Evolutionary conservation across 176 grass and related monocot genomes (phyloP), one percentile per base, ranked within the genome.

Genomic region (Carex myosuroides): DNA sequence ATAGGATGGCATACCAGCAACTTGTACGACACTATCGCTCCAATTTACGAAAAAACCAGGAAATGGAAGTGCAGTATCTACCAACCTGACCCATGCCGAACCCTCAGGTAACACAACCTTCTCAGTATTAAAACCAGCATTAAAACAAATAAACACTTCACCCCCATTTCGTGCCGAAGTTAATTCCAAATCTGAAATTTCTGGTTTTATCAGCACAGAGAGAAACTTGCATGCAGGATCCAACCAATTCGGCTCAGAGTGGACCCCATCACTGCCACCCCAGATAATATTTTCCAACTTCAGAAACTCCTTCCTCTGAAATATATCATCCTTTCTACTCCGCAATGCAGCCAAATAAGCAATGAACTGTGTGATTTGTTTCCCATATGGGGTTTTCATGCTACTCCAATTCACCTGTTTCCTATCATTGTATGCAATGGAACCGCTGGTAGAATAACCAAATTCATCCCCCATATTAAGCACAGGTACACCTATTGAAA

Each of bases 401-500:
- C 68, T 82, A 86, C 80, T 86, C 95, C 95, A 98, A 75, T 94
- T 87, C 44, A 95, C 52, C 70, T 88, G 85, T 35, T 85, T 77
- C 84, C 92, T 93, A 64, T 92, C 91, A 30, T 72, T 90, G 87
- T 90, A 93, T 9, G 85, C 89, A 13, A 81, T 55, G 58, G 87
- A 93, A 79, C 95, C 95, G 64, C 89, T 63, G 64, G 91, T 89
- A 55, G 95, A 93, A 84, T 90, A 88, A 24, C 91, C 92, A 2
- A 65, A 89, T 84, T 98, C 95, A 87, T 95, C 95, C 12, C 95
- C 95, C 91, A 98, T 98, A 86, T 93, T 95, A 53, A 98, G 84
- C 20, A 98, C 89, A 72, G 92, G 92, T 83, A 93, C 68, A 18
- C 92, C 95, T 48, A 98, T 85, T 0, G 95, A 98, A 57, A 98